Evolutionary conservation across 257 asterid species (phyloP).

Genomic region (Scutellaria barbata): DNA sequence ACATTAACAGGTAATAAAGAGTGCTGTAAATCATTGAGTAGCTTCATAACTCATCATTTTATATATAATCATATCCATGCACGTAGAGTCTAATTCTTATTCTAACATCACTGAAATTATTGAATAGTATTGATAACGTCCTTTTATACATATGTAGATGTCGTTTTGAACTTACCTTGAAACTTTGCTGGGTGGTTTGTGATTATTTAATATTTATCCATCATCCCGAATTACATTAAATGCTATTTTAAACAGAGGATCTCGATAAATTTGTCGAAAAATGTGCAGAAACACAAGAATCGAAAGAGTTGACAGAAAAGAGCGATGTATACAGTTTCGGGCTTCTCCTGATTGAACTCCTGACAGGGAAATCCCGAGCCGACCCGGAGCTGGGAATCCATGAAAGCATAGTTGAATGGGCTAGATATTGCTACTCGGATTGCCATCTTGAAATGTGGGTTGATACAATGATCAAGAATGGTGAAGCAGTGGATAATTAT

Average conservation of each 20-base stretch:
- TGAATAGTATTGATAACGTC: too few species aligned
- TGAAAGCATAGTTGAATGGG: slow-evolving; percentile 73
- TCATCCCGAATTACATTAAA: too few species aligned
- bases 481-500: slow-evolving; percentile 31
- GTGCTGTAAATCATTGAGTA: slow-evolving; percentile 31
- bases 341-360: slow-evolving; percentile 62
- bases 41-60: slow-evolving; percentile 3
- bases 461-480: slow-evolving; percentile 51
- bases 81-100: slow-evolving; percentile 8
- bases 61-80: slow-evolving; percentile 48
- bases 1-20: slow-evolving; percentile 6
- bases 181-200: too few species aligned
- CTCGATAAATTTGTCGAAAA: not conserved
- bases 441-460: slow-evolving; percentile 81
- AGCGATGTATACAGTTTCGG: slow-evolving; percentile 72
- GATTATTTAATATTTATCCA: too few species aligned
- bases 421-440: slow-evolving; percentile 80
- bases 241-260: not conserved
- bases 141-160: too few species aligned
- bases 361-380: slow-evolving; percentile 69
- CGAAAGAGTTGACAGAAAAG: slow-evolving; percentile 47
- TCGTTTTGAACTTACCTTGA: too few species aligned
- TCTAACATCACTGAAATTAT: too few species aligned
- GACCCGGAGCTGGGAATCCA: slow-evolving; percentile 60
- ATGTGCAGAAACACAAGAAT: slow-evolving; percentile 47